Percentiles rank a stretch among this genome's conserved stretches.
These are phyloP conservation scores for Rusavskia elegans DNA, from an alignment of 495 filamentous ascomycete species.

Conservation along the genomic window DNA sequence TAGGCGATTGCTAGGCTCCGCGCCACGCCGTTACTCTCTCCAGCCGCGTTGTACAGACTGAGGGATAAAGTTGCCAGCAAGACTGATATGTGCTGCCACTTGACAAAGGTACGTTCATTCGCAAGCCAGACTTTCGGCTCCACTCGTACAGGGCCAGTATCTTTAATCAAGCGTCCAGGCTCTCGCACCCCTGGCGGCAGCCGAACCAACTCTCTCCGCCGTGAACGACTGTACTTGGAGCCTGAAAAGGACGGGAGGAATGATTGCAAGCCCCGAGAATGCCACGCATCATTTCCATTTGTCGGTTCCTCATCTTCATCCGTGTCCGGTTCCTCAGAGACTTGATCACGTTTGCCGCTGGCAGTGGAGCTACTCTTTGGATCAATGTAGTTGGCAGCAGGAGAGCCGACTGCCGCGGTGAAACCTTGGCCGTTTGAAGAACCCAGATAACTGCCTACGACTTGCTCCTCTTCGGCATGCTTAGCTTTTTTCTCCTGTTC, in stretches of 20 bases:
- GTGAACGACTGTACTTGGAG: slow-evolving; percentile 49
- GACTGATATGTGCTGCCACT: slow-evolving; percentile 89
- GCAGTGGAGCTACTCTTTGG: not conserved
- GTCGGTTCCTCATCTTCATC: slow-evolving; percentile 26
- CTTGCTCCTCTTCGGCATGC: slow-evolving; percentile 70
- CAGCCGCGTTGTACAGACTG: slow-evolving; percentile 75
- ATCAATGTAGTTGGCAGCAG: slow-evolving; percentile 26
- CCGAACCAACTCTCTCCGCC: slow-evolving; percentile 21
- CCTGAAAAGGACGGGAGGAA: slow-evolving; percentile 61
- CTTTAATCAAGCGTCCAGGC: slow-evolving; percentile 78
- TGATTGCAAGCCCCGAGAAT: slow-evolving; percentile 28
- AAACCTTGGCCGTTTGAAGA: slow-evolving; percentile 30
- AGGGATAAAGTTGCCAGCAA: slow-evolving; percentile 70
- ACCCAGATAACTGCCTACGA: slow-evolving; percentile 70
- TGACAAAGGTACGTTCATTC: slow-evolving; percentile 90
- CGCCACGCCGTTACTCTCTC: slow-evolving; percentile 52
- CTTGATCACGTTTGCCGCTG: not conserved
- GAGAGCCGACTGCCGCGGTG: slow-evolving; percentile 44
- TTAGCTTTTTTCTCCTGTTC: slow-evolving; percentile 70
- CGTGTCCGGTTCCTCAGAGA: not conserved
- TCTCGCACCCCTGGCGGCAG: slow-evolving; percentile 78
- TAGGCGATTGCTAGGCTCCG: slow-evolving; percentile 65
- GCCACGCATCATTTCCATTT: slow-evolving; percentile 7
- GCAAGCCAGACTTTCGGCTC: slow-evolving; percentile 98
- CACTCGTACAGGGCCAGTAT: slow-evolving; percentile 73